Percentiles rank a stretch among this genome's conserved stretches.
phyloP scores from a whole-genome alignment of 2,329 filamentous ascomycete genomes.

The Ophiostoma ips region DNA sequence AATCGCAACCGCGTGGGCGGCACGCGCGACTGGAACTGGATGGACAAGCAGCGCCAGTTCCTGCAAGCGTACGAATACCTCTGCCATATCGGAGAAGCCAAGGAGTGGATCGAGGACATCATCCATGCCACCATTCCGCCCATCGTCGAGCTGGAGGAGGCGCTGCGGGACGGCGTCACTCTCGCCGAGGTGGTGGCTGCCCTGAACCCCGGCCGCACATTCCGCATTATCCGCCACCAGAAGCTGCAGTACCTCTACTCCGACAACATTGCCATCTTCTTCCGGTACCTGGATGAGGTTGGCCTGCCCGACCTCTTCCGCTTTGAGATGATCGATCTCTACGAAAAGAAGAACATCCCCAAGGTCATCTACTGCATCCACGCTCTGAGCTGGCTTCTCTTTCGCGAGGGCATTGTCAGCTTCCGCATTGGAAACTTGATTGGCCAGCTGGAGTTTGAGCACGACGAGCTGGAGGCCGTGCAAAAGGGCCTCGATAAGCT shows the following conservation, averaged over 20 bases:
- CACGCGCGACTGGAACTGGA: slow-evolving; percentile 85
- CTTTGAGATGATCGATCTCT: slow-evolving; percentile 92
- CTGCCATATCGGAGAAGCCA: slow-evolving; percentile 96
- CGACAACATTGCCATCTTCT: slow-evolving; percentile 95
- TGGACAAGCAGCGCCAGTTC: slow-evolving; percentile 97
- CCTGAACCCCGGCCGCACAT: slow-evolving; percentile 60
- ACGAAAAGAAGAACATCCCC: slow-evolving; percentile 98
- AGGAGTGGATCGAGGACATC: slow-evolving; percentile 95
- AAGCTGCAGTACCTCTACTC: slow-evolving; percentile 90
- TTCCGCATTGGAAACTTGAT: slow-evolving; percentile 96
- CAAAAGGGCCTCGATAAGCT: slow-evolving; percentile 95
- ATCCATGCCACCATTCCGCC: slow-evolving; percentile 75
- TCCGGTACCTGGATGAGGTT: slow-evolving; percentile 80
- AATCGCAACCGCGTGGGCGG: slow-evolving; percentile 42
- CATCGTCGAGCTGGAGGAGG: slow-evolving; percentile 88
- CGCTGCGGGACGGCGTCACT: slow-evolving; percentile 81
- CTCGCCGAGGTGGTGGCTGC: slow-evolving; percentile 88
- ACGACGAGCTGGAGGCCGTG: slow-evolving; percentile 92
- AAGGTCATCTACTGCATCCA: slow-evolving; percentile 99
- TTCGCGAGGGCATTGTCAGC: slow-evolving; percentile 83
- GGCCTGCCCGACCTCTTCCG: slow-evolving; percentile 90
- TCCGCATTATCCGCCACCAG: slow-evolving; percentile 72
- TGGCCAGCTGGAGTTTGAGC: slow-evolving; percentile 91
- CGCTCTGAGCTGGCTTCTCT: slow-evolving; percentile 92
- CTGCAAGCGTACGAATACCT: slow-evolving; percentile 96